Evolutionary conservation across 2,329 filamentous ascomycete genomes (phyloP).

Genomic region (Sclerotinia nivalis): DNA sequence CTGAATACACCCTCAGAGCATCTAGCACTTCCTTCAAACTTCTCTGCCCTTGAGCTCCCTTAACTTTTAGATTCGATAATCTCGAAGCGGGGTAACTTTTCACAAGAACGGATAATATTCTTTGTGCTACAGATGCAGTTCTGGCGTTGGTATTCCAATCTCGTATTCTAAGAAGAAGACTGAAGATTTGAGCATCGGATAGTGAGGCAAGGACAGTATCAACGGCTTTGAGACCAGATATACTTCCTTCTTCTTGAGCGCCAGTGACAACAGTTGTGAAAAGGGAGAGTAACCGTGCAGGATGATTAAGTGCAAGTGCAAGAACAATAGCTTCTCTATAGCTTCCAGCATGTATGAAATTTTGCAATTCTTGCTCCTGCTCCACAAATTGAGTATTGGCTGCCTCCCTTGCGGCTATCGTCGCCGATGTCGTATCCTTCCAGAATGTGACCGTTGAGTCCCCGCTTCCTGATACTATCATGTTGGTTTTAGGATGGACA

Average conservation of each 20-base stretch:
- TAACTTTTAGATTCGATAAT: conserved; percentile 69
- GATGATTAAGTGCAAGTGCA: conserved; percentile 91
- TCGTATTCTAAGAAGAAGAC: conserved; percentile 75
- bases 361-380: conserved; percentile 91
- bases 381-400: conserved; percentile 81
- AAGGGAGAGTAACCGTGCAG: conserved; percentile 77
- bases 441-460: conserved; percentile 95
- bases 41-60: conserved; percentile 57
- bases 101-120: conserved; percentile 77
- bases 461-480: conserved; percentile 84
- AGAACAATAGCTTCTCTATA: conserved; percentile 93
- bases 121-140: conserved; percentile 81
- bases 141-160: conserved; percentile 98
- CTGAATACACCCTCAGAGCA: conserved; percentile 86
- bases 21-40: conserved; percentile 82
- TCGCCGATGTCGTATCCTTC: conserved; percentile 85
- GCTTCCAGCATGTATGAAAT: conserved; percentile 83
- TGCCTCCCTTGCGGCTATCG: conserved; percentile 70
- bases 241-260: conserved; percentile 60
- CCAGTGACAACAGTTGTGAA: conserved; percentile 78
- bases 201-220: conserved; percentile 81
- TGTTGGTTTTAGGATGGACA: conserved; percentile 66
- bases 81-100: conserved; percentile 77
- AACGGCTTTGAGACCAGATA: conserved; percentile 68
- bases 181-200: conserved; percentile 81